phyloP scores from a whole-genome alignment of 495 filamentous ascomycete species.

The Aspergillus wentii region DNA sequence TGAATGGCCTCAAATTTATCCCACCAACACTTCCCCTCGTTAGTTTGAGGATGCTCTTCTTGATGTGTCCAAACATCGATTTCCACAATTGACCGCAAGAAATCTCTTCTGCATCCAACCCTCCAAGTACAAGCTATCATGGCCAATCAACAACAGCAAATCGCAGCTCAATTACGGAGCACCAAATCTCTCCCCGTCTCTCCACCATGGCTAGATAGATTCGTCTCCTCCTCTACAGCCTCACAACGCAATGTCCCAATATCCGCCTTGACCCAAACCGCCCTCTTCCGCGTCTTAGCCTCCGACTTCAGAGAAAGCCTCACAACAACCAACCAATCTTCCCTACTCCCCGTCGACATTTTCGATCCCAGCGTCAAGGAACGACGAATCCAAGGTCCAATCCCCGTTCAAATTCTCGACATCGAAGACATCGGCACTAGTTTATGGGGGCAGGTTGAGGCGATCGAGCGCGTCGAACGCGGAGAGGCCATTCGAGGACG shows the following conservation, averaged over 20 bases:
- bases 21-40: too few species aligned
- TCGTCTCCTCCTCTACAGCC: slow-evolving; percentile 29
- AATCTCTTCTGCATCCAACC: too few species aligned
- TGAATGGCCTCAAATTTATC: too few species aligned
- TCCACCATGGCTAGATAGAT: slow-evolving; percentile 36
- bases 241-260: slow-evolving; percentile 56
- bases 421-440: slow-evolving; percentile 76
- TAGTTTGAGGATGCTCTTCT: too few species aligned
- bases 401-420: slow-evolving; percentile 77
- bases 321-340: slow-evolving; percentile 34
- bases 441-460: slow-evolving; percentile 81
- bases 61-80: too few species aligned
- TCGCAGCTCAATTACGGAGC: slow-evolving; percentile 37
- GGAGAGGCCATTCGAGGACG: slow-evolving; percentile 79
- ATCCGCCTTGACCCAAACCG: slow-evolving; percentile 69
- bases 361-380: slow-evolving; percentile 49
- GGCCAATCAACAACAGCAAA: slow-evolving; percentile 32
- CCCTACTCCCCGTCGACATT: slow-evolving; percentile 55
- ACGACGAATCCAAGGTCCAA: slow-evolving; percentile 47
- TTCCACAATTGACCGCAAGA: too few species aligned
- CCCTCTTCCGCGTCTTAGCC: slow-evolving; percentile 72
- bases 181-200: slow-evolving; percentile 41
- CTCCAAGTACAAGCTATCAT: slow-evolving; percentile 14
- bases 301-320: slow-evolving; percentile 66
- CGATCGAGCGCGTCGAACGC: slow-evolving; percentile 73